Evolutionary conservation across 768 basidiomycete species (phyloP).

Genomic region (Candolleomyces eurysporus): DNA sequence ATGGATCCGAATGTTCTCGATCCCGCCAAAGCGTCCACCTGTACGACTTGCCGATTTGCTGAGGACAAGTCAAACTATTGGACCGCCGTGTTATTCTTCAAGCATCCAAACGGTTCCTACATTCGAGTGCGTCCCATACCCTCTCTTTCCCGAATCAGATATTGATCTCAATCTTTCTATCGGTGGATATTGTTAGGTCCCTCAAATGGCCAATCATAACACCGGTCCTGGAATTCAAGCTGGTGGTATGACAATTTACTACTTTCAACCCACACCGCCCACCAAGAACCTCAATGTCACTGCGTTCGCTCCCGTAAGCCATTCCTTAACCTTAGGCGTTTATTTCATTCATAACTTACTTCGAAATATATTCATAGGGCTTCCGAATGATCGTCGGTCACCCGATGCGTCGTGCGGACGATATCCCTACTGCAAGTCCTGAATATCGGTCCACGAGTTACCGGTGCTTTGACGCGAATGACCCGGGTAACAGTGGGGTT

Average conservation of each 20-base stretch:
- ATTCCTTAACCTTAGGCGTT: background rate
- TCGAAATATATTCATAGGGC: background rate
- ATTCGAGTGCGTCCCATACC: constrained; percentile 2
- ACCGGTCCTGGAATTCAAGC: background rate
- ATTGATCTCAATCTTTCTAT: background rate
- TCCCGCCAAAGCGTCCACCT: background rate
- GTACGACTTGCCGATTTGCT: constrained; percentile 9
- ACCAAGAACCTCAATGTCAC: background rate
- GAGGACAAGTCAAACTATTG: constrained; percentile 11
- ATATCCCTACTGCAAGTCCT: background rate
- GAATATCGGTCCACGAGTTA: background rate
- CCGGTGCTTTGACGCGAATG: constrained; percentile 3
- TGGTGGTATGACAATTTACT: constrained; percentile 2
- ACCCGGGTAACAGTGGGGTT: background rate
- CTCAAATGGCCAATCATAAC: constrained; percentile 2
- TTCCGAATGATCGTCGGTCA: background rate
- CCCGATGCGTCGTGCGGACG: background rate
- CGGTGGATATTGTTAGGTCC: background rate
- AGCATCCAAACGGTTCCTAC: constrained; percentile 6
- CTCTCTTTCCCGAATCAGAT: background rate
- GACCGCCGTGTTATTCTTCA: constrained; percentile 9
- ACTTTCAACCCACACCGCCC: background rate
- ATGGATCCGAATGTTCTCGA: background rate
- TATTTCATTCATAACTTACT: background rate
- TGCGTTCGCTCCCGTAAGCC: background rate